Conservation (phyloP, 257 asterid genomes). For the Salvia splendens region DNA sequence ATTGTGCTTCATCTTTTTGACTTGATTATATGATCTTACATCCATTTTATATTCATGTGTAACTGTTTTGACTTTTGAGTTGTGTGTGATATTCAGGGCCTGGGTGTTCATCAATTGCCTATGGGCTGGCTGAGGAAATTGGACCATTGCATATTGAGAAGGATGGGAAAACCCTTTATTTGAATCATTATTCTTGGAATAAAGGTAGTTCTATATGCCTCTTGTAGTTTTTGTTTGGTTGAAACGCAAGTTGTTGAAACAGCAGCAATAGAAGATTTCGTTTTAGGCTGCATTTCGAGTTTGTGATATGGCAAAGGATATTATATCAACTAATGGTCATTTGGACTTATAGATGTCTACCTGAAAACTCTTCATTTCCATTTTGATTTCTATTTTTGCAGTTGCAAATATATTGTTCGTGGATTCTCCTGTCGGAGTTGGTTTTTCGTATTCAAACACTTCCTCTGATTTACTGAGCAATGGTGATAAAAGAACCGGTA, state of each 20-base stretch:
- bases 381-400: constrained; percentile 39
- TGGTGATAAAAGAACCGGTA: constrained; percentile 93
- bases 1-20: background rate
- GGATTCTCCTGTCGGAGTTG: constrained; percentile 98
- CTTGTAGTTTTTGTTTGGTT: constrained; percentile 8
- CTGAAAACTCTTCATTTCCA: background rate
- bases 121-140: constrained; percentile 90
- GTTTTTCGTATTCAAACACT: constrained; percentile 87
- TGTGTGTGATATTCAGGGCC: constrained; percentile 64
- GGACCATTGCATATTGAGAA: constrained; percentile 96
- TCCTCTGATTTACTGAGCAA: constrained; percentile 69
- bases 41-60: constrained; percentile 3
- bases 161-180: constrained; percentile 85
- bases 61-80: background rate
- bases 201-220: constrained; percentile 50
- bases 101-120: constrained; percentile 93
- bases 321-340: background rate
- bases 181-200: constrained; percentile 90
- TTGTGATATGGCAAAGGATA: background rate
- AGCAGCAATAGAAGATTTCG: background rate
- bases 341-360: background rate
- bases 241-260: too few species aligned
- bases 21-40: background rate
- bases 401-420: constrained; percentile 84
- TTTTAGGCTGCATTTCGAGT: constrained; percentile 10